A percentile compares a stretch with the other conserved stretches of the same genome.
These are phyloP conservation scores for Funneliformis geosporum DNA, from an alignment of 192 early-diverging fungal genomes.

Conservation along the genomic window DNA sequence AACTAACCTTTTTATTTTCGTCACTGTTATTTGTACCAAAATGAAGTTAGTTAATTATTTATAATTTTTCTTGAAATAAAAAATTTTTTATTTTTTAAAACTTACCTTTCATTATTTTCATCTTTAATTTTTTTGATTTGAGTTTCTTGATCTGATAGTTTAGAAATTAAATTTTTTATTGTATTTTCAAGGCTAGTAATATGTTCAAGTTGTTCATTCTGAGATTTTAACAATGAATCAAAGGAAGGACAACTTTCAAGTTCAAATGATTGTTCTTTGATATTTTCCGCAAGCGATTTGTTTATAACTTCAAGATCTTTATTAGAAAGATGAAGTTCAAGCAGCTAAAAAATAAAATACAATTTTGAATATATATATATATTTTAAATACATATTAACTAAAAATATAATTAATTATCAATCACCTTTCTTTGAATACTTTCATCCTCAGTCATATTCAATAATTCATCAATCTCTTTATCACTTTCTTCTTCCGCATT, in stretches of 20 bases:
- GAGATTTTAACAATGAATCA: neutral
- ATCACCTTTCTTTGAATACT: neutral
- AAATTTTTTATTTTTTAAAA: too few species aligned
- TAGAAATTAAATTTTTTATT: neutral
- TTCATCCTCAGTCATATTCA: neutral
- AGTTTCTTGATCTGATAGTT: neutral
- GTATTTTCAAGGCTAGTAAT: neutral
- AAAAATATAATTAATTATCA: neutral
- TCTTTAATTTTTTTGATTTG: neutral
- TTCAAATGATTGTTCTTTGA: neutral
- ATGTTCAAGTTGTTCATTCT: constrained; percentile 1
- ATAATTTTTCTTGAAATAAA: too few species aligned
- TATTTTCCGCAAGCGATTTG: neutral
- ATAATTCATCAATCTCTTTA: neutral
- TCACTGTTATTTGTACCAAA: too few species aligned
- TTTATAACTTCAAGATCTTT: neutral
- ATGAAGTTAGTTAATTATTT: too few species aligned
- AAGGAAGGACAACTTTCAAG: neutral
- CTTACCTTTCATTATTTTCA: neutral
- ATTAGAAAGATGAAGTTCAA: neutral
- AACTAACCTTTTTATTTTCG: too few species aligned
- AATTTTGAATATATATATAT: neutral
- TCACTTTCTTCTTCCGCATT: neutral
- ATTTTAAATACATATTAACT: neutral
- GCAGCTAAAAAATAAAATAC: neutral